Base-by-base conservation (phyloP, 768 basidiomycete species). In the Punctularia strigosozonata region DNA sequence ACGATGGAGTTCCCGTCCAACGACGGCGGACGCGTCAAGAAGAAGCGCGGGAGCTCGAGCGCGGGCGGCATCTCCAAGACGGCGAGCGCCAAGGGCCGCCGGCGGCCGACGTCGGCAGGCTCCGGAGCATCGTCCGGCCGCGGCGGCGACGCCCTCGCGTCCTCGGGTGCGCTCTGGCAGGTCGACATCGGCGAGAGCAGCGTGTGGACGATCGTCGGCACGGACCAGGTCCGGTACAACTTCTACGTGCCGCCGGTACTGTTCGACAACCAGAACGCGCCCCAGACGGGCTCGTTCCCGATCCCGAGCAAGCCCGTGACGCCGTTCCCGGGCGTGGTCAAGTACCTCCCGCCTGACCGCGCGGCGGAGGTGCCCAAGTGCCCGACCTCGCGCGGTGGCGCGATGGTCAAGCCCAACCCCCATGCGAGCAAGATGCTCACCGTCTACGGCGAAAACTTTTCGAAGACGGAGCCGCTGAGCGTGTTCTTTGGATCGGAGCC, bases 201-300 rank as follows among this genome's bases (percentile, higher is more conserved):
- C 54, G 84, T 90, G 18, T 92, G 89, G 89, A 91, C 89, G 3
- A 87, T 91, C 47, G 86, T 90, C 44, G 87, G 89, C 48, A 89
- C 85, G 45, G 88, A 92, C 53, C 84, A 90, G 73, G 74, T 89
- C 38, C 80, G 89, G 44, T 90, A 91, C 63, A 89, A 91, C 59
- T 92, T 91, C 60, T 91, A 88, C 53, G 80, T 91, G 10, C 89
- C 89, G 23, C 84, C 85, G 1, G 72, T 80, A 19, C 65, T 90
- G 31, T 86, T 83, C 54, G 84, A 88, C 63, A 77, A 77, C 49
- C 83, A 81, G 56, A 77, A 76, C 45, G 71, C 75, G n/a, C 65
- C 75, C 15, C 76, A 75, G 50, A 76, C 68, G 6, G 71, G 75
- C 5, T 79, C 82, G 17, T 87, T 80, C 69, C 81, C 83, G 23